Base-by-base conservation (phyloP, 148 eudicot genomes). In the Selenicereus undatus region DNA sequence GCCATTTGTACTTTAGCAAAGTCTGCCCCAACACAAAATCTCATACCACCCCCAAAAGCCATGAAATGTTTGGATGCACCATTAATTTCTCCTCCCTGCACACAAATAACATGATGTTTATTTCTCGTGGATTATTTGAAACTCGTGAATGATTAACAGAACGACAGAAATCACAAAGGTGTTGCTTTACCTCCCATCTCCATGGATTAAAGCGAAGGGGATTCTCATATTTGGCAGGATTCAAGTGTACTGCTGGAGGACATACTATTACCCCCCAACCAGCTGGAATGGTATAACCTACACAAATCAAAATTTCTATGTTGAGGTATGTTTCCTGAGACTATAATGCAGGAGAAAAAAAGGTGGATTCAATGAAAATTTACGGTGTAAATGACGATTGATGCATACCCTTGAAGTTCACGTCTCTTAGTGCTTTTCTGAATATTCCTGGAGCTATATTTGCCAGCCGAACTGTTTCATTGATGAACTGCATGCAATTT, bases 251-350 rank as follows among this genome's bases (percentile, higher is more conserved):
- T 52, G 97, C 97, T 78, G 98, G 97, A 86, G 97, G 97, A 88
- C 97, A 93, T 58, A 95, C 94, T 92, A 95, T 87, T 10, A 95
- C 86, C 20, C 93, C 93, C 98, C 98, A 95, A 81, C 95, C 97
- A 76, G 94, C 90, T 84, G 98, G 98, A 85, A 95, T 95, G 71
- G 98, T 95, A 83, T 89, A 88, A n/a, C 87, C 98, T 94, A 83
- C 89, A 86, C 42, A 75, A 78, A 43, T 56, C 80, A n/a, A 78
- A 68, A 20, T 64, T 81, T 66, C 50, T 69, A 30, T 42, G 58
- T 76, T 79, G 39, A 86, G 76, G 62, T 79, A 74, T 65, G 83
- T 78, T 50, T 73, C 77, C 45, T 51, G 78, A 75, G 51, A 56
- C 18, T 22, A 54, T 60, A 83, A 20, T 36, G 26, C 1, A 60